A percentile compares a stretch with the other conserved stretches of the same genome.
These are phyloP conservation scores for Hymenoscyphus infarciens DNA, from an alignment of 2,329 filamentous ascomycete genomes.

Conservation along the genomic window DNA sequence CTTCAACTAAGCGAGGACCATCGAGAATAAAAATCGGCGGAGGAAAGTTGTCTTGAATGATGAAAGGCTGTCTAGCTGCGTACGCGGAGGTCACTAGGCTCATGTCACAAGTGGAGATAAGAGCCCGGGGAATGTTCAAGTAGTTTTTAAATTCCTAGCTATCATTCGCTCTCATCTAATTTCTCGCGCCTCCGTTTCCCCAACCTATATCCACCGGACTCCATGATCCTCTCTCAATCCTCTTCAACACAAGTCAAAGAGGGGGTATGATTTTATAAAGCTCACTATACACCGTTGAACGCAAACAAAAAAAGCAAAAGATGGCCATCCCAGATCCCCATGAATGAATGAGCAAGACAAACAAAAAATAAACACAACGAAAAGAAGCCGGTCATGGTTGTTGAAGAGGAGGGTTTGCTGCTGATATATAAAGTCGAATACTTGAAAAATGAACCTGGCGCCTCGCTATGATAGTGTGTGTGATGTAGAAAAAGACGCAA, in stretches of 20 bases:
- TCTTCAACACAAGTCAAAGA: background rate
- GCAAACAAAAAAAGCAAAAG: background rate
- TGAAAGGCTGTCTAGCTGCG: too few species aligned
- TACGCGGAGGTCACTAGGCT: too few species aligned
- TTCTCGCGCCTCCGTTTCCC: background rate
- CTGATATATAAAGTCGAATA: background rate
- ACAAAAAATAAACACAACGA: background rate
- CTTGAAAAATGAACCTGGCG: background rate
- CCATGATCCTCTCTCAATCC: background rate
- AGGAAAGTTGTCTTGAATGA: too few species aligned
- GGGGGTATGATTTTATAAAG: conserved; percentile 1
- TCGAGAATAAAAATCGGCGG: too few species aligned
- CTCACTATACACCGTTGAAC: background rate
- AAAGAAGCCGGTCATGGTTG: background rate
- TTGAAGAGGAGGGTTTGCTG: background rate
- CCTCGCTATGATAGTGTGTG: conserved; percentile 10
- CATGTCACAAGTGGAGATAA: too few species aligned
- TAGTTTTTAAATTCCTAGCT: background rate
- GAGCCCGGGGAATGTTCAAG: background rate
- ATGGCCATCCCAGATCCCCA: background rate
- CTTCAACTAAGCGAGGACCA: too few species aligned
- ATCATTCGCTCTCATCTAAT: background rate
- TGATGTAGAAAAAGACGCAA: background rate
- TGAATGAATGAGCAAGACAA: background rate
- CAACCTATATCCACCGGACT: background rate